Evolutionary conservation across 1,284 basidiomycete species (phyloP).

Genomic region (Boletus mariae): DNA sequence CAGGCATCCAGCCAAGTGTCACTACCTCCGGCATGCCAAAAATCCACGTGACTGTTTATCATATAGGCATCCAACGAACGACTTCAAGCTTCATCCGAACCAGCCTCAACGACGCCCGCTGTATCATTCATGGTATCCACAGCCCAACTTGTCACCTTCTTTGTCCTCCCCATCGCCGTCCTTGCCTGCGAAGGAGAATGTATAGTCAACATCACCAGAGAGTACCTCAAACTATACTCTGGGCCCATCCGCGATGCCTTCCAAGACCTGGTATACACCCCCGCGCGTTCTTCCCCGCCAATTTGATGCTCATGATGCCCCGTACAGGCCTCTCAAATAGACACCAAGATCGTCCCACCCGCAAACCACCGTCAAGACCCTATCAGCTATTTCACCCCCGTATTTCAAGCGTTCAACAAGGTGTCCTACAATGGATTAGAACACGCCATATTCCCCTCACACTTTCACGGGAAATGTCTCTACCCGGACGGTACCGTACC

Average conservation of each 20-base stretch:
- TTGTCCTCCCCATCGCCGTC: constrained; percentile 35
- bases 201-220: constrained; percentile 54
- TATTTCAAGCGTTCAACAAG: constrained; percentile 45
- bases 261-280: constrained; percentile 22
- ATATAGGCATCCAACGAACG: constrained; percentile 3
- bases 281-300: not conserved
- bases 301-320: not conserved
- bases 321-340: constrained; percentile 38
- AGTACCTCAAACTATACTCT: constrained; percentile 49
- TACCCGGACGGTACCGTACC: constrained; percentile 51
- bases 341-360: constrained; percentile 33
- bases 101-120: constrained; percentile 9
- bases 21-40: constrained; percentile 7
- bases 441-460: constrained; percentile 55
- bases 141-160: constrained; percentile 21
- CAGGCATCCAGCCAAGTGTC: not conserved
- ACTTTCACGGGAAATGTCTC: constrained; percentile 75
- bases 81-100: not conserved
- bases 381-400: constrained; percentile 42
- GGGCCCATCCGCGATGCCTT: constrained; percentile 10
- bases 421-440: constrained; percentile 44
- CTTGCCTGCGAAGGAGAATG: constrained; percentile 68
- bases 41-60: constrained; percentile 21
- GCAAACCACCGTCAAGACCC: constrained; percentile 31
- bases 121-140: constrained; percentile 18